A percentile compares a stretch with the other conserved stretches of the same genome.
These are phyloP conservation scores for Epithemia pelagica DNA, from an alignment of 108 stramenopile species.

Conservation along the genomic window DNA sequence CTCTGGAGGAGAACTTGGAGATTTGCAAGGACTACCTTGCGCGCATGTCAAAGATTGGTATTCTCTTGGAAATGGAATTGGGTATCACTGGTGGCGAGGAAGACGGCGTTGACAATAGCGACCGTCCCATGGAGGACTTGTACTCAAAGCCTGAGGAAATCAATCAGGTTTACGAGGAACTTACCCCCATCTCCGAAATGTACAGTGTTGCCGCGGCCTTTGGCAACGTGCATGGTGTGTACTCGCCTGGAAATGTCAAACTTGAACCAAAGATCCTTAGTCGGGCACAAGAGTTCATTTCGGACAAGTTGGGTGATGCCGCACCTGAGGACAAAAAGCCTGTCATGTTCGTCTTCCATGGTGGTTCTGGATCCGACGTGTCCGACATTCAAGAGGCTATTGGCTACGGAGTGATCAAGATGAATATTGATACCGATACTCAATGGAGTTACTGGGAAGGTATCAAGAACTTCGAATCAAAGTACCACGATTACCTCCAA, in stretches of 20 bases:
- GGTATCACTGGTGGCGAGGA: slow-evolving; percentile 97
- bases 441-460: slow-evolving; percentile 97
- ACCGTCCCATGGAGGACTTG: slow-evolving; percentile 83
- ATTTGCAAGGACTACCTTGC: slow-evolving; percentile 94
- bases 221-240: slow-evolving; percentile 94
- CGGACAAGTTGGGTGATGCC: slow-evolving; percentile 81
- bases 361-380: slow-evolving; percentile 89
- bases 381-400: slow-evolving; percentile 90
- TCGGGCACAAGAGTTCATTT: slow-evolving; percentile 86
- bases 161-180: slow-evolving; percentile 81
- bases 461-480: slow-evolving; percentile 79
- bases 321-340: slow-evolving; percentile 78
- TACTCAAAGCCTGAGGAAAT: slow-evolving; percentile 97
- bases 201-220: slow-evolving; percentile 89
- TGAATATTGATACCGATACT: slow-evolving; percentile 98
- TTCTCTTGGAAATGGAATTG: slow-evolving; percentile 95
- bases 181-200: slow-evolving; percentile 94
- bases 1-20: slow-evolving; percentile 93
- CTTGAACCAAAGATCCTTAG: slow-evolving; percentile 89
- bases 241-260: slow-evolving; percentile 93
- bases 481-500: slow-evolving; percentile 92
- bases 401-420: slow-evolving; percentile 93
- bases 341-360: slow-evolving; percentile 95
- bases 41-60: slow-evolving; percentile 79
- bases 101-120: slow-evolving; percentile 94